Base-by-base conservation (phyloP, 2,329 filamentous ascomycete genomes). In the Ophiostoma novo-ulmi region DNA sequence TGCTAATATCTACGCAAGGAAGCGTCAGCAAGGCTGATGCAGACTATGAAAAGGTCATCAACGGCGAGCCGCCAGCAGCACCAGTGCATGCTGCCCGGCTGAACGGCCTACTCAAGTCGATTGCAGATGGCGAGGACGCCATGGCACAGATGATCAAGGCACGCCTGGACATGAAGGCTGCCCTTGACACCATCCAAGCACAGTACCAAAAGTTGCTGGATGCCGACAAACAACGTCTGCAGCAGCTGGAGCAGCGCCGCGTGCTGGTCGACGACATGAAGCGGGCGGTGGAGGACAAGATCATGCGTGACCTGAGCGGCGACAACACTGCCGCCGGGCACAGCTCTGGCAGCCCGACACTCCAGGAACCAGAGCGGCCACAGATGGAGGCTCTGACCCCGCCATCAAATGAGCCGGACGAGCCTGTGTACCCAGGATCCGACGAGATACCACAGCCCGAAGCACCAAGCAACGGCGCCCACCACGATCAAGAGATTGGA, bases 11-110 rank as follows among this genome's bases (percentile, higher is more conserved):
- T 11, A 85, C 89, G 20, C 91, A 89, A 77, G 87, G 88, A 3
- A 85, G 89, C 1, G 79, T 92, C 66, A 87, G 87, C 69, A 86
- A 87, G 14, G 93, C 94, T 64, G 90, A 91, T 74, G 84, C 89
- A 74, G 94, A 98, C 75, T 97, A 93, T 77, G 88, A 91, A 68
- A 97, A 94, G 79, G 85, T 96, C 77, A 91, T 74, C 55, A 70
- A 73, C 67, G 67, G 69, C 44, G 31, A 68, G 41, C 64, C 89
- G 70, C 93, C 94, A 0, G 91, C 93, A 0, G 90, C 94, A 0
- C 94, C 95, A 0, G 94, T 99, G 26, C 92, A 97, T 77, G 95
- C 95, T 1, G 94, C 94, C 17, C 90, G 93, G 38, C 86, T 99
- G 10, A 94, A 92, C 74, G 91, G 92, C 2, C 84, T 99, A n/a